A percentile compares a stretch with the other conserved stretches of the same genome.
Evolutionary conservation across 176 grass and related monocot species (phyloP).

Genomic region (barley (Hordeum vulgare)): DNA sequence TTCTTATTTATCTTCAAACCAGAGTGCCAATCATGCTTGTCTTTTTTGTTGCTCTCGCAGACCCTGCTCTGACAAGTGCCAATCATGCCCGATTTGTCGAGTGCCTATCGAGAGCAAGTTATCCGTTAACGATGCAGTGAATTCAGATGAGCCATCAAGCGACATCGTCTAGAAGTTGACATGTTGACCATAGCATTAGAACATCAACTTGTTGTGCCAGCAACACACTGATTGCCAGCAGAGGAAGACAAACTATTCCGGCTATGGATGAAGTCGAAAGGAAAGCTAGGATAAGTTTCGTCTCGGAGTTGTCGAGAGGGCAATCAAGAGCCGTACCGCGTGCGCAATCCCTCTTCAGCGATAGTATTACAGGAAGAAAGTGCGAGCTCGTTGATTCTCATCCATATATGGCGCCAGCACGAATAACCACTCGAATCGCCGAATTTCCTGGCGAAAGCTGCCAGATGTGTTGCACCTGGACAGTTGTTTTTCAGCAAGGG

Average conservation of each 20-base stretch:
- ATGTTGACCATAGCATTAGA: not conserved
- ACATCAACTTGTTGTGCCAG: not conserved
- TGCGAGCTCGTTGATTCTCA: not conserved
- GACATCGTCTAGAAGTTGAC: constrained; percentile 26
- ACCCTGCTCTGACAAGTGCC: constrained; percentile 42
- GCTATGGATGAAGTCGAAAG: not conserved
- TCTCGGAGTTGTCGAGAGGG: not conserved
- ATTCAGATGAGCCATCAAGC: not conserved
- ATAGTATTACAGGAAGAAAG: not conserved
- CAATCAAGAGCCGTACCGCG: not conserved
- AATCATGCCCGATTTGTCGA: constrained; percentile 53
- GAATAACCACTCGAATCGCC: not conserved
- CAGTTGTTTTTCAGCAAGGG: not conserved
- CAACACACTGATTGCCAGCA: not conserved
- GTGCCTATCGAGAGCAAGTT: constrained; percentile 37
- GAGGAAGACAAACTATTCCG: not conserved
- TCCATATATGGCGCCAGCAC: not conserved
- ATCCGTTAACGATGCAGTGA: constrained; percentile 20
- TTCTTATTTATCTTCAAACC: not conserved
- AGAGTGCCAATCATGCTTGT: not conserved
- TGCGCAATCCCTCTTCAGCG: not conserved
- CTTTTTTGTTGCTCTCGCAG: constrained; percentile 23
- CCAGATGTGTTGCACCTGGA: not conserved
- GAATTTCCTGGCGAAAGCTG: not conserved
- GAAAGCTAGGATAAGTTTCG: not conserved